Evolutionary conservation across 2,329 filamentous ascomycete species (phyloP).

Genomic region (Talaromyces marneffei): DNA sequence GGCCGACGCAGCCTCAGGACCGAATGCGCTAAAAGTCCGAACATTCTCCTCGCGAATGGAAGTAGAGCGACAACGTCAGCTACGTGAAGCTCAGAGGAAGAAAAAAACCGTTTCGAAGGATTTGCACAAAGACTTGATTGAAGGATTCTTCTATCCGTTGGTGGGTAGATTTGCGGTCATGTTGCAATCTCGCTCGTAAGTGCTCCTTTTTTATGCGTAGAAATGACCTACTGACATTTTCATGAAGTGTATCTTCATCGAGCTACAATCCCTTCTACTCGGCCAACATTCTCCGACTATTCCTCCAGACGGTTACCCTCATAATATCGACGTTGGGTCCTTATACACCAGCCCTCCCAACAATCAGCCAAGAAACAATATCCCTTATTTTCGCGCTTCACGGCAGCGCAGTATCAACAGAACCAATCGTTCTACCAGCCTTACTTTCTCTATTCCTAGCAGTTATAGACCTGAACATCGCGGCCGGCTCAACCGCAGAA

Average conservation of each 20-base stretch:
- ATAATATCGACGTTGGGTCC: slow-evolving; percentile 79
- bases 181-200: slow-evolving; percentile 48
- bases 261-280: slow-evolving; percentile 60
- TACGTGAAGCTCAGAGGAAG: slow-evolving; percentile 41
- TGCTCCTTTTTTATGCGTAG: neutral
- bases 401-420: slow-evolving; percentile 47
- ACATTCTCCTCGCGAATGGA: slow-evolving; percentile 77
- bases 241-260: slow-evolving; percentile 27
- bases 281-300: slow-evolving; percentile 69
- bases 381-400: slow-evolving; percentile 69
- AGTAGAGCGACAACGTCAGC: slow-evolving; percentile 51
- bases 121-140: slow-evolving; percentile 67
- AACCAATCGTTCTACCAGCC: slow-evolving; percentile 64
- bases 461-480: slow-evolving; percentile 69
- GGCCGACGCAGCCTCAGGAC: slow-evolving; percentile 72
- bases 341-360: slow-evolving; percentile 65
- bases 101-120: slow-evolving; percentile 63
- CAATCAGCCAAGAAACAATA: slow-evolving; percentile 81
- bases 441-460: slow-evolving; percentile 74
- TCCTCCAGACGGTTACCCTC: slow-evolving; percentile 79
- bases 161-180: slow-evolving; percentile 70
- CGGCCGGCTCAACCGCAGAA: slow-evolving; percentile 45
- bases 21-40: slow-evolving; percentile 78
- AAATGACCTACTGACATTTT: slow-evolving; percentile 9
- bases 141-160: slow-evolving; percentile 80